A percentile compares a stretch with the other conserved stretches of the same genome.
These are phyloP conservation scores for Gillenia trifoliata DNA, from an alignment of 306 rosid species.

Conservation along the genomic window DNA sequence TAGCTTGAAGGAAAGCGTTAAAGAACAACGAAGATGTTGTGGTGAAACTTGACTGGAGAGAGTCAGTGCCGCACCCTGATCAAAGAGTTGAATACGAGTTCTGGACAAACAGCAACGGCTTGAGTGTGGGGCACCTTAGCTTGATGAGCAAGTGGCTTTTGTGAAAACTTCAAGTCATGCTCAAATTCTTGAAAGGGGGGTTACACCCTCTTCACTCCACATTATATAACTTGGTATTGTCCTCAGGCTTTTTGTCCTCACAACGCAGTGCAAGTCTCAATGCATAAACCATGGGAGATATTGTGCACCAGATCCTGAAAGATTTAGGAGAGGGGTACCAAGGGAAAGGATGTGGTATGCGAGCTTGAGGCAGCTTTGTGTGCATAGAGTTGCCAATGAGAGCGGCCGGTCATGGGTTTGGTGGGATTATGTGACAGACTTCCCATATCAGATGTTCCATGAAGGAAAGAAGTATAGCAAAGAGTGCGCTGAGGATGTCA, in stretches of 20 bases:
- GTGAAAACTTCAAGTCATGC: slow-evolving; percentile 87
- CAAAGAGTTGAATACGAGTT: slow-evolving; percentile 85
- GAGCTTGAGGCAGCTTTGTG: slow-evolving; percentile 96
- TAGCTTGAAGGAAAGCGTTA: slow-evolving; percentile 50
- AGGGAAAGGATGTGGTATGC: slow-evolving; percentile 85
- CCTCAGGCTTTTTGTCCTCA: slow-evolving; percentile 50
- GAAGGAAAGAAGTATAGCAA: slow-evolving; percentile 87
- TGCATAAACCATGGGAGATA: slow-evolving; percentile 89
- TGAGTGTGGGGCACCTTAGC: slow-evolving; percentile 94
- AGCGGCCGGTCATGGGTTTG: slow-evolving; percentile 87
- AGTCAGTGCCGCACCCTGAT: slow-evolving; percentile 88
- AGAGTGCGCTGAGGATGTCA: slow-evolving; percentile 70
- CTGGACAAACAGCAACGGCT: slow-evolving; percentile 96
- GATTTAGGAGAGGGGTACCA: slow-evolving; percentile 64
- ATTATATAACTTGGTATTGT: slow-evolving; percentile 93
- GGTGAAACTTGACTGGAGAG: slow-evolving; percentile 81
- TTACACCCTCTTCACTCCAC: slow-evolving; percentile 80
- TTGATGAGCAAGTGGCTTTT: slow-evolving; percentile 84
- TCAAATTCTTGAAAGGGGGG: slow-evolving; percentile 95
- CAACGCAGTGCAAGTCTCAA: slow-evolving; percentile 76
- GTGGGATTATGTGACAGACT: slow-evolving; percentile 99
- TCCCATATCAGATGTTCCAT: slow-evolving; percentile 91
- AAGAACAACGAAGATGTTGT: slow-evolving; percentile 49
- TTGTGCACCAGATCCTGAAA: slow-evolving; percentile 87
- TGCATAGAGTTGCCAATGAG: slow-evolving; percentile 84